A percentile compares a stretch with the other conserved stretches of the same genome.
Conservation (phyloP, 441 rosid genomes). For the Populus trichocarpa region DNA sequence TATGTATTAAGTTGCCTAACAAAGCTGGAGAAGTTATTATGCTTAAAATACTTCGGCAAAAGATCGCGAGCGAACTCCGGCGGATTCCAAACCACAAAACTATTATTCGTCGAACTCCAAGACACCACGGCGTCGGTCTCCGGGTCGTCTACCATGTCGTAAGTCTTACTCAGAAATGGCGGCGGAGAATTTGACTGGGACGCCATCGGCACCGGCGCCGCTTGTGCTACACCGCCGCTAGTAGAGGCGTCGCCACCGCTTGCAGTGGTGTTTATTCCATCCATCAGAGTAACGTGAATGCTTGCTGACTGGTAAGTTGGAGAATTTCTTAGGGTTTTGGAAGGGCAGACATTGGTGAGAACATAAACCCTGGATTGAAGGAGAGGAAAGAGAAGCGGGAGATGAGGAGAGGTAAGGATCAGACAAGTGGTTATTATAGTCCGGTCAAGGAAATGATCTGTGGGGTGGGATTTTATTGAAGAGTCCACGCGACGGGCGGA, state of each 20-base stretch:
- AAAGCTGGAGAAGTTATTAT: slow-evolving; percentile 90
- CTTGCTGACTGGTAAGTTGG: neutral
- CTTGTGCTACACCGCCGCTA: slow-evolving; percentile 25
- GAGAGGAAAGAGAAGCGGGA: neutral
- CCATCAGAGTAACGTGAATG: slow-evolving; percentile 27
- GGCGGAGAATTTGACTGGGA: slow-evolving; percentile 62
- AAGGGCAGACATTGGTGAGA: neutral
- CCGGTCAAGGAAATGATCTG: slow-evolving; percentile 18
- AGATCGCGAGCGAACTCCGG: slow-evolving; percentile 85
- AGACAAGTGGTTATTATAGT: neutral
- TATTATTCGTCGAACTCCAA: slow-evolving; percentile 71
- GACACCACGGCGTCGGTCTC: slow-evolving; percentile 66
- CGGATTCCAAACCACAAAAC: slow-evolving; percentile 92
- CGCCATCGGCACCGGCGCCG: slow-evolving; percentile 50
- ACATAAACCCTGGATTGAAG: slow-evolving; percentile 16
- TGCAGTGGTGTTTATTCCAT: slow-evolving; percentile 21
- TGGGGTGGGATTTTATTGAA: neutral
- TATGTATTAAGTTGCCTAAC: slow-evolving; percentile 88
- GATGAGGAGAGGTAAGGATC: neutral
- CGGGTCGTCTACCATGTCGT: slow-evolving; percentile 90
- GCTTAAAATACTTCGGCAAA: slow-evolving; percentile 85
- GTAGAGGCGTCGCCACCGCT: slow-evolving; percentile 32
- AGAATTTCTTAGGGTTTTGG: slow-evolving; percentile 18
- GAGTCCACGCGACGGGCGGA: neutral
- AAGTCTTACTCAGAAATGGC: slow-evolving; percentile 92